Conservation (phyloP, 495 filamentous ascomycete species). For the Daldinia loculata region DNA sequence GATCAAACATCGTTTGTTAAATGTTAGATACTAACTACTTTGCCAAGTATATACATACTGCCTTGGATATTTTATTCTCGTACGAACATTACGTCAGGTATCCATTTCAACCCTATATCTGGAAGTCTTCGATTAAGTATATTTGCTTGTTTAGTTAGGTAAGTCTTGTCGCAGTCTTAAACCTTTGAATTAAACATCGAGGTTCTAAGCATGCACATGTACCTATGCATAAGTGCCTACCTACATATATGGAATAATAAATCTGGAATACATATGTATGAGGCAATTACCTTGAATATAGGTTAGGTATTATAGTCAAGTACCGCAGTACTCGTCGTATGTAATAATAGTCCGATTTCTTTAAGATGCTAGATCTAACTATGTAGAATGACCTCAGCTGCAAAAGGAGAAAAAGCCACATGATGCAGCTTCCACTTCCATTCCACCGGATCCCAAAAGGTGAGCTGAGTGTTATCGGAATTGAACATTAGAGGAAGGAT, state of each 20-base stretch:
- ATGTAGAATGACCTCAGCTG: slow-evolving; percentile 1
- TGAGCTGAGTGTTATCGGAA: background rate
- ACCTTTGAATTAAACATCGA: too few species aligned
- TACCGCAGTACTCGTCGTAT: background rate
- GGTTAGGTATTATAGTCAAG: too few species aligned
- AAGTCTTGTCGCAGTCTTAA: too few species aligned
- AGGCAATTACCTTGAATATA: too few species aligned
- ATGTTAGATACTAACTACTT: background rate
- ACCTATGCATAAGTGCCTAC: too few species aligned
- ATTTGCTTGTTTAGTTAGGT: background rate
- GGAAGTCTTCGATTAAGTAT: background rate
- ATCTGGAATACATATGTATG: too few species aligned
- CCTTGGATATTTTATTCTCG: background rate
- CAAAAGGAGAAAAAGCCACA: slow-evolving; percentile 1
- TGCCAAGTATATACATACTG: background rate
- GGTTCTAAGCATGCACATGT: too few species aligned
- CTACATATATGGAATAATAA: too few species aligned
- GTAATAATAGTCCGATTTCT: background rate
- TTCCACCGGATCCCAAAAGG: slow-evolving; percentile 30
- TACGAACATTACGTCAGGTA: background rate
- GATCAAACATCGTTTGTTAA: too few species aligned
- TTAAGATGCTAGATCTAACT: background rate
- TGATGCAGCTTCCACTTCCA: slow-evolving; percentile 39
- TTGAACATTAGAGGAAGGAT: background rate
- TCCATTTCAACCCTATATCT: background rate